Evolutionary conservation across 305 asterid species (phyloP).

Genomic region (Solanum hybrid): DNA sequence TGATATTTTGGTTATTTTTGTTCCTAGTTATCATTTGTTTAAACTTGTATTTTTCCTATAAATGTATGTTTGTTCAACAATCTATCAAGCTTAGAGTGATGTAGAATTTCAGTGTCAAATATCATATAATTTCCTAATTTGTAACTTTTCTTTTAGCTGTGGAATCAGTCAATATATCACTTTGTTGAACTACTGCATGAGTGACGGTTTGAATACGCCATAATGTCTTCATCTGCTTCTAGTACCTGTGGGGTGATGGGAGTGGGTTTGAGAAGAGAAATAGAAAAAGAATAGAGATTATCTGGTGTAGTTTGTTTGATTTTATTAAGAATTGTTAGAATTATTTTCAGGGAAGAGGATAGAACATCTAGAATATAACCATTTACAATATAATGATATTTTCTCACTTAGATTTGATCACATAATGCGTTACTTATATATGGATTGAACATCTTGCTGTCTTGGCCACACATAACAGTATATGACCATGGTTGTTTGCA

Average conservation of each 20-base stretch:
- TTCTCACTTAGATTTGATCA: not conserved
- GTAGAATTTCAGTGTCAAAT: not conserved
- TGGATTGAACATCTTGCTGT: not conserved
- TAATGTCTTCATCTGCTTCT: not conserved
- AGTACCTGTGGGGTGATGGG: not conserved
- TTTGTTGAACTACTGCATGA: not conserved
- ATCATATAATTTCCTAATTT: not conserved
- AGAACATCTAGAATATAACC: not conserved
- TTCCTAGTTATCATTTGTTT: not conserved
- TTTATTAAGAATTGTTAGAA: not conserved
- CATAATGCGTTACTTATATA: not conserved
- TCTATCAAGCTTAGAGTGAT: not conserved
- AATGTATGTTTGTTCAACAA: not conserved
- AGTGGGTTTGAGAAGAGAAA: not conserved
- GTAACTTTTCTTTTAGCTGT: not conserved
- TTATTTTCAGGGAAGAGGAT: not conserved
- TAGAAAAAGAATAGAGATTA: not conserved
- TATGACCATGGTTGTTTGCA: conserved; percentile 17
- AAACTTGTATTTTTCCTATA: not conserved
- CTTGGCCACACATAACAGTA: not conserved
- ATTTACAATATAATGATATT: not conserved
- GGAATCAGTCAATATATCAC: not conserved
- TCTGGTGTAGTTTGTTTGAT: not conserved
- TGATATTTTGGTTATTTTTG: not conserved
- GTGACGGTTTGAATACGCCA: not conserved